These are phyloP conservation scores for Mycena maculata DNA, from an alignment of 768 basidiomycete species.

Conservation along the genomic window DNA sequence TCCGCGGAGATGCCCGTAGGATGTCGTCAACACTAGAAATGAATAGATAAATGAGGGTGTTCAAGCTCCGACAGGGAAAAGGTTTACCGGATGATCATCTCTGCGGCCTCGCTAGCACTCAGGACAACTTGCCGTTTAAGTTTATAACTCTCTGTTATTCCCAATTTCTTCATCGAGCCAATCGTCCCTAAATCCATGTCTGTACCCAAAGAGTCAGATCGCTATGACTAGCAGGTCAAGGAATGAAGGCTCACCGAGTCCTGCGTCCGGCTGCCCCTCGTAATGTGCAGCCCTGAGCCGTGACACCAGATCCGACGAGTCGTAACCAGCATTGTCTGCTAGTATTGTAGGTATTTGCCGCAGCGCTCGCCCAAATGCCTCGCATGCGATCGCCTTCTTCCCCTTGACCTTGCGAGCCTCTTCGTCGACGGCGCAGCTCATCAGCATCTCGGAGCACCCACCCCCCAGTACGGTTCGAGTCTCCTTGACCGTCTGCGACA, in stretches of 20 bases:
- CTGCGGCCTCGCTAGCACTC: conserved; percentile 95
- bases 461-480: conserved; percentile 94
- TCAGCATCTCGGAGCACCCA: conserved; percentile 98
- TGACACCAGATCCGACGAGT: conserved; percentile 95
- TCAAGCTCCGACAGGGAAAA: background rate
- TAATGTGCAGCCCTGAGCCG: conserved; percentile 93
- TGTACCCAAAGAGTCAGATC: conserved; percentile 42
- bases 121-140: conserved; percentile 94
- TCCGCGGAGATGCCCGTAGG: conserved; percentile 85
- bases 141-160: conserved; percentile 97
- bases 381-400: conserved; percentile 95
- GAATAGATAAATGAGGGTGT: conserved; percentile 17
- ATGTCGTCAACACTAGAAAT: conserved; percentile 87
- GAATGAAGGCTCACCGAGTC: conserved; percentile 72
- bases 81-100: conserved; percentile 95
- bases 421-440: conserved; percentile 95
- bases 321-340: conserved; percentile 97
- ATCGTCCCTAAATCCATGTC: conserved; percentile 92
- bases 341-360: conserved; percentile 96
- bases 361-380: conserved; percentile 89
- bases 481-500: conserved; percentile 98
- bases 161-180: conserved; percentile 88
- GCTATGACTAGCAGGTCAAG: background rate
- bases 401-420: conserved; percentile 86
- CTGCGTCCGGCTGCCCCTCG: conserved; percentile 87